These are phyloP conservation scores for Scutellaria baicalensis DNA, from an alignment of 257 asterid genomes.

Conservation along the genomic window DNA sequence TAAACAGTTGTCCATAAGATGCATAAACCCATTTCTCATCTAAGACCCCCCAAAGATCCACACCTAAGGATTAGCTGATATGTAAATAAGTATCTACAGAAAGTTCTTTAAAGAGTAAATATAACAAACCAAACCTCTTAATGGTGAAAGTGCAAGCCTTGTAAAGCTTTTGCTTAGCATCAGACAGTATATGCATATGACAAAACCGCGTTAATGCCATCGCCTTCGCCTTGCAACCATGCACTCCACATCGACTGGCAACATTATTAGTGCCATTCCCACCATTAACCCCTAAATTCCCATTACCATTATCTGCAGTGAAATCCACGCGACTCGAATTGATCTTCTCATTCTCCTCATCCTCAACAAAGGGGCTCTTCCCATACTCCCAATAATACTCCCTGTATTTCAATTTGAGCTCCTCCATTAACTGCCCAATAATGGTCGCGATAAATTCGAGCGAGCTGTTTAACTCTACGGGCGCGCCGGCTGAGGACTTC, in stretches of 20 bases:
- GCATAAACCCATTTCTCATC: neutral
- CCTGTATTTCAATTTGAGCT: conserved; percentile 47
- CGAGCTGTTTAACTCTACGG: conserved; percentile 52
- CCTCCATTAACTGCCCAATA: conserved; percentile 93
- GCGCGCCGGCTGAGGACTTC: conserved; percentile 63
- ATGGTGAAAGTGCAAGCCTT: conserved; percentile 64
- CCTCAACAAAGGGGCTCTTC: conserved; percentile 60
- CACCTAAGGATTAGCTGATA: neutral
- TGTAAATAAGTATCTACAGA: neutral
- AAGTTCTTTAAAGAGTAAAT: neutral
- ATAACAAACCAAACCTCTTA: conserved; percentile 48
- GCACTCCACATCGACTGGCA: conserved; percentile 25
- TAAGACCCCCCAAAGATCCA: neutral
- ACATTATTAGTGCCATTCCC: neutral
- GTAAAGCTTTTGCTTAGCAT: conserved; percentile 75
- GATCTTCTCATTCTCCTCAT: conserved; percentile 32
- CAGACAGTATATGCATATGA: conserved; percentile 65
- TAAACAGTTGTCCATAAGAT: neutral
- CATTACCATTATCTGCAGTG: conserved; percentile 24
- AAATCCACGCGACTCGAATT: conserved; percentile 21
- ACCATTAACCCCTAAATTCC: conserved; percentile 20
- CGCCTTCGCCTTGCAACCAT: conserved; percentile 46
- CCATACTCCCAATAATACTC: conserved; percentile 77
- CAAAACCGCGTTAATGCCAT: conserved; percentile 46
- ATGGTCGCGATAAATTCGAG: conserved; percentile 57